Evolutionary conservation across 371 early-diverging fungal species (phyloP).

Genomic region (Astathelohania contejeani): DNA sequence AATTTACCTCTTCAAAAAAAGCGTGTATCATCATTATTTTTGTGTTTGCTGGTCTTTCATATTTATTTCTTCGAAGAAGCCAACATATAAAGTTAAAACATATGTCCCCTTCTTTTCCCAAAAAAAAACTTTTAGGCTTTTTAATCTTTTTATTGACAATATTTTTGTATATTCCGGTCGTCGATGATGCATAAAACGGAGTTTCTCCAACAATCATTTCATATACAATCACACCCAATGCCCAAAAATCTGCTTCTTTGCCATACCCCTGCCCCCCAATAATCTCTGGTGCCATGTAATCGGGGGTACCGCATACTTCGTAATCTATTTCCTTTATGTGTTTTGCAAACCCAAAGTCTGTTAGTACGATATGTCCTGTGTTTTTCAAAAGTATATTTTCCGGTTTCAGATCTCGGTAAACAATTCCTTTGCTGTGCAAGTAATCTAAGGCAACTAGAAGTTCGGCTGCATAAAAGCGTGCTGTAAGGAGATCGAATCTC

Average conservation of each 20-base stretch:
- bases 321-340: slow-evolving; percentile 58
- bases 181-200: too few relatives aligned
- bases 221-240: slow-evolving; percentile 76
- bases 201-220: slow-evolving; percentile 80
- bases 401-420: slow-evolving; percentile 93
- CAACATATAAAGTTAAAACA: too few relatives aligned
- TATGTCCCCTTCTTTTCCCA: too few relatives aligned
- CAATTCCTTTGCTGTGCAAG: slow-evolving; percentile 78
- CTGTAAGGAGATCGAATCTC: slow-evolving; percentile 54
- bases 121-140: too few relatives aligned
- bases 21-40: too few relatives aligned
- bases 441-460: slow-evolving; percentile 87
- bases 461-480: slow-evolving; percentile 88
- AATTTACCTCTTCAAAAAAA: too few relatives aligned
- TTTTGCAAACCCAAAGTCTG: slow-evolving; percentile 97
- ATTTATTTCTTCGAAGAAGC: too few relatives aligned
- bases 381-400: slow-evolving; percentile 74
- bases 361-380: slow-evolving; percentile 87
- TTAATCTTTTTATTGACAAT: too few relatives aligned
- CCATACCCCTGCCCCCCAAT: slow-evolving; percentile 82
- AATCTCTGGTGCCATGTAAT: slow-evolving; percentile 93
- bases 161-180: too few relatives aligned
- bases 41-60: too few relatives aligned
- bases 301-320: slow-evolving; percentile 64
- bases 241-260: slow-evolving; percentile 83